A percentile compares a stretch with the other conserved stretches of the same genome.
These are phyloP conservation scores for Botryotinia globosa DNA, from an alignment of 2,329 filamentous ascomycete species.

Conservation along the genomic window DNA sequence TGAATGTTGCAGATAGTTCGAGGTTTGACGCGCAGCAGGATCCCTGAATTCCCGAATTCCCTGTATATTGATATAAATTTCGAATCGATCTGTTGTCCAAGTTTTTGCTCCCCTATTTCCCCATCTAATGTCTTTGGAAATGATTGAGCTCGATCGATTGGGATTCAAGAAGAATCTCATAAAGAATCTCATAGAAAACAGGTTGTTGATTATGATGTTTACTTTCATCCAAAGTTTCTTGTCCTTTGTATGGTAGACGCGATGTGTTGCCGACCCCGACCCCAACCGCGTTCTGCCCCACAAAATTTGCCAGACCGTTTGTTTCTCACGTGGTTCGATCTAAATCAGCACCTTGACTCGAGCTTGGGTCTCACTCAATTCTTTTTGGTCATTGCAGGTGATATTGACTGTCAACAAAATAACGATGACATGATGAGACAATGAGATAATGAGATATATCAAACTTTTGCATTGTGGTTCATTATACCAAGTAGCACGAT, in stretches of 20 bases:
- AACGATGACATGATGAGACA: not conserved
- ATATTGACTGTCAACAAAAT: no score
- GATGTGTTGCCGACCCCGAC: constrained; percentile 6
- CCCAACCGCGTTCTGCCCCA: constrained; percentile 4
- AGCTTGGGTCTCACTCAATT: not conserved
- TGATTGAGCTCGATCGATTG: not conserved
- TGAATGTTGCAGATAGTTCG: constrained; percentile 5
- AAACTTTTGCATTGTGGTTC: not conserved
- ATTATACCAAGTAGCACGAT: not conserved
- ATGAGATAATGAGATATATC: not conserved
- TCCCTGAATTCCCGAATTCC: not conserved
- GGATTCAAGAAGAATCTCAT: not conserved
- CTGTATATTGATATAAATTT: not conserved
- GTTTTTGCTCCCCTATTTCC: not conserved
- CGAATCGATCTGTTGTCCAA: not conserved
- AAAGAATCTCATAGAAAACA: not conserved
- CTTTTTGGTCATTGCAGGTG: not conserved
- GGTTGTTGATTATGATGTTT: constrained; percentile 1
- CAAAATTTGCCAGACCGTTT: not conserved
- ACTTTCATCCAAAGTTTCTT: constrained; percentile 5
- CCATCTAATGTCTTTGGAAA: not conserved
- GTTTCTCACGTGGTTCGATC: not conserved
- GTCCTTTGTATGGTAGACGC: constrained; percentile 12
- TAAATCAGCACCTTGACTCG: not conserved
- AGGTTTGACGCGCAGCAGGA: constrained; percentile 6